Evolutionary conservation across 768 basidiomycete genomes (phyloP), one percentile per base, ranked within the genome.

Genomic region (Psilocybe cyanescens): DNA sequence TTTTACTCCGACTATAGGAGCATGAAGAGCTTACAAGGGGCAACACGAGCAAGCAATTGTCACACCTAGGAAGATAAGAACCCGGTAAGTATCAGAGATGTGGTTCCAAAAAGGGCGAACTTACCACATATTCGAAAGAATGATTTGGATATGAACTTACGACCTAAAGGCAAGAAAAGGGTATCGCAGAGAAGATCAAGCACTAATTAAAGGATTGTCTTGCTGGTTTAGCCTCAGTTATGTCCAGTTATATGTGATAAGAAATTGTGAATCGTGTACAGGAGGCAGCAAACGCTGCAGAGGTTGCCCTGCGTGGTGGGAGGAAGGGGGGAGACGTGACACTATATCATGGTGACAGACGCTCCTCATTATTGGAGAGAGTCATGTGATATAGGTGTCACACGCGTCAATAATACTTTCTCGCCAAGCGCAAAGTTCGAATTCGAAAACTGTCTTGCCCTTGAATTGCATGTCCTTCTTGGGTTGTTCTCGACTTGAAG

Each of bases 41-140:
- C 61, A 92, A 78, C 61, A 90, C 77, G 60, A 91, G 83, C 60
- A 90, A 78, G 76, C 89, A 92, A 75, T 90, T 90, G 78, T 91
- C 89, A 79, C 89, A 92, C 89, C 89, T 90, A 59, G 31, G 39
- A 62, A 58, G 58, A 52, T 48, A 46, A 19, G 7, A 16, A 49
- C 11, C 47, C 9, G 17, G 46, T 57, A 47, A 37, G 29, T 4
- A 49, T 17, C 19, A 19, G 31, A 33, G 31, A 46, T 60, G 57
- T 46, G 45, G 53, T 56, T 39, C 45, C 44, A 51, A 61, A 59
- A 60, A 39, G 37, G 33, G 62, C 30, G 35, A 60, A 62, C 71
- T 63, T 60, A 69, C 71, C 71, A 72, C 71, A 72, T 72, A 54
- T 53, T 56, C 45, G 57, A 61, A 63, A 60, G 56, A 56, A 58